Evolutionary conservation across 345 rosid species (phyloP).

Genomic region (Boechera retrofracta): DNA sequence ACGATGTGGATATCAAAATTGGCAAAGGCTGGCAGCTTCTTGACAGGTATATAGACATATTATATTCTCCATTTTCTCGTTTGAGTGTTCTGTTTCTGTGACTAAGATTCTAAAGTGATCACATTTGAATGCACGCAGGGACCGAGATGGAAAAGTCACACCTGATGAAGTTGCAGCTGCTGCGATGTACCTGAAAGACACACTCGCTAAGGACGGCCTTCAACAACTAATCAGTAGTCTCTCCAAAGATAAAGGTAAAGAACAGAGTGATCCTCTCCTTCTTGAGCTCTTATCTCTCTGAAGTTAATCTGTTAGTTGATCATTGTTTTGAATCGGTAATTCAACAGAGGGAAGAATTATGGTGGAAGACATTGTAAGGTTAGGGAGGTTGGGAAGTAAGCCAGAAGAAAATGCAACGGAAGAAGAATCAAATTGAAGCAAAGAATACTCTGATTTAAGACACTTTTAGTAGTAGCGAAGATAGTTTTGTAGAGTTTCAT

Average conservation of each 20-base stretch:
- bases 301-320: slow-evolving; percentile 24
- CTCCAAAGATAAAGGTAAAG: slow-evolving; percentile 76
- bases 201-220: slow-evolving; percentile 74
- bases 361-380: slow-evolving; percentile 86
- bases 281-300: slow-evolving; percentile 2
- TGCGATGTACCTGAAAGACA: slow-evolving; percentile 75
- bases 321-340: slow-evolving; percentile 6
- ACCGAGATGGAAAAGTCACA: slow-evolving; percentile 85
- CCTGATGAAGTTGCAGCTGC: slow-evolving; percentile 91
- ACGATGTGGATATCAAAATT: slow-evolving; percentile 76
- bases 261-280: not conserved
- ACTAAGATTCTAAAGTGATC: not conserved
- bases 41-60: slow-evolving; percentile 59
- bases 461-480: slow-evolving; percentile 13
- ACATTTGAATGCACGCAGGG: slow-evolving; percentile 52
- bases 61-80: not conserved
- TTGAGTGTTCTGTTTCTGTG: slow-evolving; percentile 11
- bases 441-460: not conserved
- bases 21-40: slow-evolving; percentile 83
- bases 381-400: slow-evolving; percentile 81
- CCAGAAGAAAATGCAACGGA: slow-evolving; percentile 61
- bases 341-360: slow-evolving; percentile 88
- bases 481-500: not conserved
- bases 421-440: slow-evolving; percentile 46
- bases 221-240: slow-evolving; percentile 79